Percentiles rank a stretch among this genome's conserved stretches.
These are phyloP conservation scores for Babesia gibsoni DNA, from an alignment of 169 alveolate genomes.

Conservation along the genomic window DNA sequence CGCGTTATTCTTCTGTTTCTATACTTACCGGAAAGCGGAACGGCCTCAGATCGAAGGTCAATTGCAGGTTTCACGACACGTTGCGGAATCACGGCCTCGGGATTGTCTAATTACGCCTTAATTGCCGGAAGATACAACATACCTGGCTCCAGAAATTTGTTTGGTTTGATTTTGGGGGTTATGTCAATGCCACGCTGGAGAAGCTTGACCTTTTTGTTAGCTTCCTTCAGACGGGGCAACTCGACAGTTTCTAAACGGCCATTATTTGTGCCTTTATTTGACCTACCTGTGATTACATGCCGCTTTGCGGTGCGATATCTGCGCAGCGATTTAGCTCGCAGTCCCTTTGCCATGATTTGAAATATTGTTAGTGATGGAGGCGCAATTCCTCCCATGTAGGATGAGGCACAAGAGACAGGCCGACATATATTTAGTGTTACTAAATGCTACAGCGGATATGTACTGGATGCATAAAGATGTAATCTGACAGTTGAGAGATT, in stretches of 20 bases:
- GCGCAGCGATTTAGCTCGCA: conserved; percentile 74
- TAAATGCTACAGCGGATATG: too few species aligned
- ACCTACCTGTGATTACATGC: conserved; percentile 67
- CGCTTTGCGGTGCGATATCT: conserved; percentile 78
- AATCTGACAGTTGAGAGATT: not conserved
- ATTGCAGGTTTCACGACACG: conserved; percentile 68
- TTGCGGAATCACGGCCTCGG: conserved; percentile 55
- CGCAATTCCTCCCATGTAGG: too few species aligned
- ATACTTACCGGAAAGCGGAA: conserved; percentile 73
- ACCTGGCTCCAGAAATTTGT: conserved; percentile 77
- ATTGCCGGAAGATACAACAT: not conserved
- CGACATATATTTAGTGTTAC: too few species aligned
- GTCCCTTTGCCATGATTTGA: conserved; percentile 75
- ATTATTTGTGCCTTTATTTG: not conserved
- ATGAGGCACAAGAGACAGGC: too few species aligned
- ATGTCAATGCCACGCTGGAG: conserved; percentile 56
- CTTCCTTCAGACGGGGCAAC: conserved; percentile 30
- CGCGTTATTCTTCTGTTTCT: not conserved
- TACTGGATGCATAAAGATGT: not conserved
- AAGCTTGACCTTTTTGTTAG: conserved; percentile 42
- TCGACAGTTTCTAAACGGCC: conserved; percentile 26
- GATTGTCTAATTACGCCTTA: conserved; percentile 19
- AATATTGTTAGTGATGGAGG: too few species aligned
- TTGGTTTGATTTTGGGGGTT: conserved; percentile 61
- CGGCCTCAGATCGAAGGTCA: conserved; percentile 76